Base-by-base conservation (phyloP, 805 yeast species). In the Kurtzmaniella fragi region DNA sequence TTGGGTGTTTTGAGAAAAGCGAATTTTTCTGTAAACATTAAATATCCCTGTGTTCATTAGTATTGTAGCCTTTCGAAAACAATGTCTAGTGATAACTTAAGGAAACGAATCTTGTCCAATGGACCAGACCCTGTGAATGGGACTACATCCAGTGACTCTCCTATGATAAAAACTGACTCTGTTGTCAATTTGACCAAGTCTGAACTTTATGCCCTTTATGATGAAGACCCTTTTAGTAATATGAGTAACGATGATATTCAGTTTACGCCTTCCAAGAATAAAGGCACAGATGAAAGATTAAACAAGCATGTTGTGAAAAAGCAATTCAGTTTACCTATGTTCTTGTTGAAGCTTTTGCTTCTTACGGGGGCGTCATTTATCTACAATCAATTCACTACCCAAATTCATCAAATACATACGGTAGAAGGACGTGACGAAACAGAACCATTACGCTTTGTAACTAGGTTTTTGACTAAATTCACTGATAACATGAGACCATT, bases 331-430 rank as follows among this genome's bases (percentile, higher is more conserved):
- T 15, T 20, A 20, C 28, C 23, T 28, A 34, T n/a, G 11, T 13
- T 26, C n/a, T 14, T 29, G 14, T 28, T 17, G 23, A 61, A 61
- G 31, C 30, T 61, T 14, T 28, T 49, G 3, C 39, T 61, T 14
- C 56, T 67, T 37, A 67, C 75, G 8, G 41, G 59, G 4, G 64
- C 73, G 23, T 84, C 86, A 9, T 72, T 70, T 37, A 48, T 73
- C 6, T 79, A 77, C 54, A 73, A 78, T 50, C 75, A 66, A 43
- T 56, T 80, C 30, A 70, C 78, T 9, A 69, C 64, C 38, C 75
- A 76, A 46, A 62, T 79, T 40, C 77, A 76, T 53, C 73, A 57
- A 45, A 70, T 69, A 39, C 80, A 75, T 46, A 64, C 67, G 34
- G 61, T 27, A 15, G 32, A 66, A 31, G 71, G 63, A 13, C 61